phyloP scores from a whole-genome alignment of 805 yeast species.

The Saccharomyces jurei region DNA sequence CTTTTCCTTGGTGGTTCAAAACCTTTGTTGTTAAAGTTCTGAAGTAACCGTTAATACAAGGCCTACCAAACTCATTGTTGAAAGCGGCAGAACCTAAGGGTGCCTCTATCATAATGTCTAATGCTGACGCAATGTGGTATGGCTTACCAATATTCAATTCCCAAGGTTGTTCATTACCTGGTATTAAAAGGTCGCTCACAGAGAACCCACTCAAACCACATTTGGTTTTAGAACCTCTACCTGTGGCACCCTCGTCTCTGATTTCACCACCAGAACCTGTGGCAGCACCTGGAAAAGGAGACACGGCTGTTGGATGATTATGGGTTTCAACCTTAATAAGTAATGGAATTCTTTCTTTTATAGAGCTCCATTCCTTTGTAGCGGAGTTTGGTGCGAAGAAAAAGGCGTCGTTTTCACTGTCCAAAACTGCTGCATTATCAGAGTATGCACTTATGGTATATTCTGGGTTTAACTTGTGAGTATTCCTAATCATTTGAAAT shows the following conservation, averaged over 20 bases:
- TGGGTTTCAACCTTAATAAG: constrained; percentile 96
- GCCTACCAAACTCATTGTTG: constrained; percentile 97
- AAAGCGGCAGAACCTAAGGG: constrained; percentile 97
- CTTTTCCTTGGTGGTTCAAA: constrained; percentile 48
- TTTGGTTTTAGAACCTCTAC: constrained; percentile 94
- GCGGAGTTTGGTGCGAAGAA: constrained; percentile 70
- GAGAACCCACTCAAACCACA: constrained; percentile 93
- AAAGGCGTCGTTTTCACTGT: constrained; percentile 50
- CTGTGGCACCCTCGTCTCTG: constrained; percentile 99
- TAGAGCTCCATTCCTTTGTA: constrained; percentile 65
- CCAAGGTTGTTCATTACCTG: constrained; percentile 88
- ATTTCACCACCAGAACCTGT: constrained; percentile 99
- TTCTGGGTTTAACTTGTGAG: constrained; percentile 72
- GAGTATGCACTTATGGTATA: constrained; percentile 89
- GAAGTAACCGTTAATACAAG: constrained; percentile 93
- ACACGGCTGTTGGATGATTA: constrained; percentile 98
- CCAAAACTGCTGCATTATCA: constrained; percentile 93
- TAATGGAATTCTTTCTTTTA: constrained; percentile 75
- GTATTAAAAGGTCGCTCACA: constrained; percentile 84
- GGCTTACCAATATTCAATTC: constrained; percentile 88
- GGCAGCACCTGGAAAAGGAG: constrained; percentile 99
- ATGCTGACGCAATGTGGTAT: constrained; percentile 80
- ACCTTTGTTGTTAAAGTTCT: constrained; percentile 86
- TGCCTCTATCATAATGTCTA: constrained; percentile 94
- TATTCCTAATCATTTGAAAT: constrained; percentile 92